Conservation (phyloP, 177 flowering plant genomes). For the Vitis hybrid region DNA sequence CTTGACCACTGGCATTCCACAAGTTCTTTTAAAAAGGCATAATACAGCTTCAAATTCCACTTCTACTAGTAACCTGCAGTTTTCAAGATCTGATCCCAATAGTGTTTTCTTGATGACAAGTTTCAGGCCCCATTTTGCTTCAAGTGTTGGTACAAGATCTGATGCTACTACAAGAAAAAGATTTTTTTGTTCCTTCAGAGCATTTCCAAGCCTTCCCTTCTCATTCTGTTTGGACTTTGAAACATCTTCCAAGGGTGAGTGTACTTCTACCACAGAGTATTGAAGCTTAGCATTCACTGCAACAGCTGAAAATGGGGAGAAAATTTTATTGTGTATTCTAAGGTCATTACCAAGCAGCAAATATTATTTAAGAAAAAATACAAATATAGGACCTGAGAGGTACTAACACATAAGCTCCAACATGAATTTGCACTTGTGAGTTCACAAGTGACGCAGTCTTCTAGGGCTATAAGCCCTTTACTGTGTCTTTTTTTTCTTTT, state of each 20-base stretch:
- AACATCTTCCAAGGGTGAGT: slow-evolving; percentile 30
- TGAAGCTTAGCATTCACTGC: slow-evolving; percentile 90
- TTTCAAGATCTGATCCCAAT: slow-evolving; percentile 82
- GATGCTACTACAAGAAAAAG: slow-evolving; percentile 70
- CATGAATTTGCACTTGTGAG: too few species aligned
- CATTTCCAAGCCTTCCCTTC: slow-evolving; percentile 52
- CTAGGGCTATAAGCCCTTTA: too few species aligned
- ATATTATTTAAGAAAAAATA: too few species aligned
- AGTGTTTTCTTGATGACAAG: slow-evolving; percentile 63
- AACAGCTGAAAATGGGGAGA: slow-evolving; percentile 63
- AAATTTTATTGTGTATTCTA: background rate
- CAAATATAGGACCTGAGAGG: too few species aligned
- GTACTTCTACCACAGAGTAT: slow-evolving; percentile 76
- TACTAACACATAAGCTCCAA: too few species aligned
- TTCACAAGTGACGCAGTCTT: too few species aligned
- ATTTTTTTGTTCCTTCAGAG: slow-evolving; percentile 51
- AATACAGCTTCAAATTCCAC: background rate
- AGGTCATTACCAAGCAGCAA: too few species aligned
- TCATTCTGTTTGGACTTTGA: slow-evolving; percentile 38
- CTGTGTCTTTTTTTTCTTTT: too few species aligned
- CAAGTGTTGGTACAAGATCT: slow-evolving; percentile 73
- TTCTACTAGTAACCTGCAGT: slow-evolving; percentile 63
- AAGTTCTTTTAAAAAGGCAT: background rate
- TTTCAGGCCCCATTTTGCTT: slow-evolving; percentile 78
- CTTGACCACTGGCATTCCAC: background rate